These are phyloP conservation scores for Starmera caribaea DNA, from an alignment of 805 yeast species.

Conservation along the genomic window DNA sequence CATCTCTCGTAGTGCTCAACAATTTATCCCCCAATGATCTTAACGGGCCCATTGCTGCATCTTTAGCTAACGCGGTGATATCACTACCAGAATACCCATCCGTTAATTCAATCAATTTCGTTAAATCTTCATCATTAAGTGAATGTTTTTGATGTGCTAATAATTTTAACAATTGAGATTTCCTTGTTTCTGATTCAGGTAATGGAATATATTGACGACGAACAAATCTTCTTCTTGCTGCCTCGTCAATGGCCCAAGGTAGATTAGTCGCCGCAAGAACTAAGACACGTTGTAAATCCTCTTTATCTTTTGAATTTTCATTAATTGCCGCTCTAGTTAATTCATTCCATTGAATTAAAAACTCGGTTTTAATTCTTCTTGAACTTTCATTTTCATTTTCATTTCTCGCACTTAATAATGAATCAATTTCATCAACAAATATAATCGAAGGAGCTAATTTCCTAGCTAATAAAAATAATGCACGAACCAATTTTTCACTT, in stretches of 20 bases:
- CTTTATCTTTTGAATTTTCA: constrained; percentile 32
- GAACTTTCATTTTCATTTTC: constrained; percentile 81
- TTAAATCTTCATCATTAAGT: constrained; percentile 53
- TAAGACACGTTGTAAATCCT: constrained; percentile 46
- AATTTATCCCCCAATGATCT: constrained; percentile 83
- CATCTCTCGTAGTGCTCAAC: constrained; percentile 57
- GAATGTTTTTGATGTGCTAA: constrained; percentile 61
- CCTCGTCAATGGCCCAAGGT: constrained; percentile 98
- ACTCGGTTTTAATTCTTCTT: constrained; percentile 86
- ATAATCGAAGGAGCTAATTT: constrained; percentile 88
- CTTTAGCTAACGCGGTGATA: constrained; percentile 90
- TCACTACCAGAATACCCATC: constrained; percentile 92
- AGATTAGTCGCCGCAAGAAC: constrained; percentile 92
- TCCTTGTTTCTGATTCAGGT: constrained; percentile 80
- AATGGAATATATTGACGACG: constrained; percentile 89
- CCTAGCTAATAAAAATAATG: constrained; percentile 77
- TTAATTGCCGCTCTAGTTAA: constrained; percentile 78
- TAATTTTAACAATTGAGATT: constrained; percentile 61
- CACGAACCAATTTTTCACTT: constrained; percentile 85
- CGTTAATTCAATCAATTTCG: constrained; percentile 52
- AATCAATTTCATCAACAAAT: constrained; percentile 94
- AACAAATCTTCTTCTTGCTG: constrained; percentile 90
- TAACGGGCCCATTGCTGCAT: constrained; percentile 97
- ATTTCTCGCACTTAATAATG: constrained; percentile 72
- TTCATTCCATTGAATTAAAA: constrained; percentile 91